Percentiles rank a stretch among this genome's conserved stretches.
phyloP scores from a whole-genome alignment of 2,329 filamentous ascomycete genomes.

The Leptoxyphium fumago region DNA sequence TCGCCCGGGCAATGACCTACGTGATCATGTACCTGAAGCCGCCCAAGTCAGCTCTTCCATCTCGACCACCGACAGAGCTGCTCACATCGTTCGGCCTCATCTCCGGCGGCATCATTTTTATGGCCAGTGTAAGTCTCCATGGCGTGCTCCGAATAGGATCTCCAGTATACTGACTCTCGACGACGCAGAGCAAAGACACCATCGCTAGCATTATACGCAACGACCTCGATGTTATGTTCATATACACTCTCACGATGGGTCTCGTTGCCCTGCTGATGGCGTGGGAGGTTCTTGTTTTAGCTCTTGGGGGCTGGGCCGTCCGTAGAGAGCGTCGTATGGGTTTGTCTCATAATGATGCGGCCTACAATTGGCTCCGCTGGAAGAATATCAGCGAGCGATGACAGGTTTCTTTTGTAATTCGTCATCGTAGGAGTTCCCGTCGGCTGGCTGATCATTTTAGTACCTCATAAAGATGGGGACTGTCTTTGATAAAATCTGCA shows the following conservation, averaged over 20 bases:
- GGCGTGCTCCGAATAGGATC: not conserved
- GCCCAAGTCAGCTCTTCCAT: constrained; percentile 61
- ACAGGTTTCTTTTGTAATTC: no score
- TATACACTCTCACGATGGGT: constrained; percentile 74
- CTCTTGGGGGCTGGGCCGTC: constrained; percentile 68
- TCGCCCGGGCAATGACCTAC: constrained; percentile 66
- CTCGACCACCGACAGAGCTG: constrained; percentile 73
- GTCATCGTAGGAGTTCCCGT: no score
- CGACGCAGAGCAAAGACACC: constrained; percentile 39
- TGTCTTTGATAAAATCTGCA: no score
- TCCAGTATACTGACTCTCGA: not conserved
- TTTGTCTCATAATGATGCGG: no score
- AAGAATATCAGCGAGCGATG: no score
- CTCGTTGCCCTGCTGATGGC: constrained; percentile 69
- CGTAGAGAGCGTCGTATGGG: constrained; percentile 3
- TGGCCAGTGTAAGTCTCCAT: constrained; percentile 44
- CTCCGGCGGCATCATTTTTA: constrained; percentile 74
- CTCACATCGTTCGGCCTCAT: constrained; percentile 71
- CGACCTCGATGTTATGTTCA: constrained; percentile 70
- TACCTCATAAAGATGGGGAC: no score
- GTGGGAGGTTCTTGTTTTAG: constrained; percentile 59
- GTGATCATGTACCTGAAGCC: constrained; percentile 62
- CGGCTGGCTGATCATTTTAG: no score
- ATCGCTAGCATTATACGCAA: constrained; percentile 58
- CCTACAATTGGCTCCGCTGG: no score